phyloP scores from a whole-genome alignment of 129 eudicot genomes.

The Glebionis coronaria region DNA sequence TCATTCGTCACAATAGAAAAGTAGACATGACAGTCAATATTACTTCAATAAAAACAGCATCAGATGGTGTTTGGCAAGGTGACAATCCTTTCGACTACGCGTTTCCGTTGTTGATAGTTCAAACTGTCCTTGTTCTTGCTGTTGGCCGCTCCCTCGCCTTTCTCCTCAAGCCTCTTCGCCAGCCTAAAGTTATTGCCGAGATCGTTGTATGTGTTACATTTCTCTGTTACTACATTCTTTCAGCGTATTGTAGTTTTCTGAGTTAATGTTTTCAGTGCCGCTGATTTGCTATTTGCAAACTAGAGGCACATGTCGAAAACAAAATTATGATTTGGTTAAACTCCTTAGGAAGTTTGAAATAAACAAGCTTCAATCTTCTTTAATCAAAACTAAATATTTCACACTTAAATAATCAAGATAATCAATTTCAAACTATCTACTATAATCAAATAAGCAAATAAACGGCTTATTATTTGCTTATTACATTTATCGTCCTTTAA shows the following conservation, averaged over 20 bases:
- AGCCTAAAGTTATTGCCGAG: constrained; percentile 91
- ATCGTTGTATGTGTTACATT: constrained; percentile 59
- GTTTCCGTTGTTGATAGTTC: constrained; percentile 64
- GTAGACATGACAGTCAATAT: constrained; percentile 43
- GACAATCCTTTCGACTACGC: constrained; percentile 70
- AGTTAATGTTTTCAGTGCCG: too few relatives aligned
- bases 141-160: constrained; percentile 66
- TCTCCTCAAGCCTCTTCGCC: constrained; percentile 85
- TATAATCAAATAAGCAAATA: too few relatives aligned
- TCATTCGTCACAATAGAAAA: background rate
- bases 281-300: too few relatives aligned
- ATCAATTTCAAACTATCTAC: too few relatives aligned
- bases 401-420: too few relatives aligned
- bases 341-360: too few relatives aligned
- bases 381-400: too few relatives aligned
- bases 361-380: too few relatives aligned
- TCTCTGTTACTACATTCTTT: background rate
- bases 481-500: too few relatives aligned
- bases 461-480: too few relatives aligned
- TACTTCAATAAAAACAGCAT: constrained; percentile 49
- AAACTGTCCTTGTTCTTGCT: constrained; percentile 56
- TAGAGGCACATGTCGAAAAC: too few relatives aligned
- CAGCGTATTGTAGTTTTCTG: too few relatives aligned
- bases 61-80: constrained; percentile 78
- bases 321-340: background rate